Evolutionary conservation across 2,329 filamentous ascomycete species (phyloP), one percentile per base, ranked within the genome.

Genomic region (Myotisia sp.): DNA sequence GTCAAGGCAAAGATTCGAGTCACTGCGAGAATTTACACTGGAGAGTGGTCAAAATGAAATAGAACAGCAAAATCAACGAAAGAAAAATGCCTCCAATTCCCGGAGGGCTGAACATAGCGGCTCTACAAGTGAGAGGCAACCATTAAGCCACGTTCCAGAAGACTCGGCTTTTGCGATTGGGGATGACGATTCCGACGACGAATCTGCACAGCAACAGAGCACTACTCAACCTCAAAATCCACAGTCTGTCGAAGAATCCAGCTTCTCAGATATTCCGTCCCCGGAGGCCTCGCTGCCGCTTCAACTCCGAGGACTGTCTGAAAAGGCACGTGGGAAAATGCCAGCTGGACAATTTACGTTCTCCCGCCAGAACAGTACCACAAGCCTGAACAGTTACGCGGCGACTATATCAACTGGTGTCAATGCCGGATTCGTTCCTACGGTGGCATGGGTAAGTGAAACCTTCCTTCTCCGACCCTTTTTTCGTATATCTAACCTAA

Each of bases 291-390:
- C 79, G 3, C 73, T 92, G 6, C 85, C 84, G 9, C 68, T 76
- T 13, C 86, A 94, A 52, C 55, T 92, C 19, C 73, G 83, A 37
- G 85, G 85, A 36, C 93, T 95, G 82, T 94, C 87, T 13, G 90
- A 95, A 57, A 98, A 95, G 55, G 90, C 90, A 10, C 70, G 90
- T 32, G 90, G 90, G 5, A 98, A 98, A 58, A 84, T 92, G 75
- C 90, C 87, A 18, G 84, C 81, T 8, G 80, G 82, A 1, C 68
- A 78, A 32, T 70, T 73, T n/a, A 72, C 72, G 2, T 93, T 94
- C 53, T 93, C 86, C 1, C 70, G 87, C 12, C 85, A 93, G 50
- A 93, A 90, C 51, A 92, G 85, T 55, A 82, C 77, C 18, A 81
- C 81, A 1, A 93, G 84, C 48, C 65, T 94, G 22, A 72, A 67